Evolutionary conservation across 106 monocot species (phyloP), one percentile per base, ranked within the genome.

Genomic region (Agapanthus africanus): DNA sequence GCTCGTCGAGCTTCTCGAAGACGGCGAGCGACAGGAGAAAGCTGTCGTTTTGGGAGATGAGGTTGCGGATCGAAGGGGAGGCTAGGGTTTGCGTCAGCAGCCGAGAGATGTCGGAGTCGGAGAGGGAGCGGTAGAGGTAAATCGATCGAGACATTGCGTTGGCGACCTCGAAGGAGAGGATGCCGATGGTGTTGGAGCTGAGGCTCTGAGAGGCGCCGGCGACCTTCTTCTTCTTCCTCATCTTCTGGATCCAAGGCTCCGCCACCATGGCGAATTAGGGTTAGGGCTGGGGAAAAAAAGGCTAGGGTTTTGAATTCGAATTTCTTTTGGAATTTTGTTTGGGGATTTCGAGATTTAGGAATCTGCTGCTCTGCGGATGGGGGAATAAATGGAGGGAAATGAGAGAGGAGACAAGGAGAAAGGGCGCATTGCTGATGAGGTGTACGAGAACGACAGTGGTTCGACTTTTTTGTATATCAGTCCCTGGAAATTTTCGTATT

Each of bases 101-200:
- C 15, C 70, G 71, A 31, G 75, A 70, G 21, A 86, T 57, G 40
- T 87, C 82, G 6, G 78, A 19, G 32, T 90, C 84, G 19, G 89
- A 84, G 62, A 93, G 84, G 11, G 93, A 90, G 40, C 79, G 83
- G 82, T 89, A 78, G 66, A 97, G 87, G 60, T 79, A 80, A 35
- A 79, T 76, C 8, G 91, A 78, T 19, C 90, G 90, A 15, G 93
- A 83, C 90, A 93, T 87, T 64, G 90, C 90, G 75, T 77, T 82
- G 54, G 93, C 93, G 10, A 90, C 79, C 80, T 93, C 93, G 78
- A 93, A 93, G 25, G 93, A 93, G 44, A 93, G 82, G 71, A 93
- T 93, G 26, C 93, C 93, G 34, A 93, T 73, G 46, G 22, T 9
- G 19, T 15, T 33, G 38, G 71, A 32, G 40, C 63, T 40, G 19